Percentiles rank a stretch among this genome's conserved stretches.
phyloP scores from a whole-genome alignment of 192 early-diverging fungal species.

The Ambispora gerdemannii region DNA sequence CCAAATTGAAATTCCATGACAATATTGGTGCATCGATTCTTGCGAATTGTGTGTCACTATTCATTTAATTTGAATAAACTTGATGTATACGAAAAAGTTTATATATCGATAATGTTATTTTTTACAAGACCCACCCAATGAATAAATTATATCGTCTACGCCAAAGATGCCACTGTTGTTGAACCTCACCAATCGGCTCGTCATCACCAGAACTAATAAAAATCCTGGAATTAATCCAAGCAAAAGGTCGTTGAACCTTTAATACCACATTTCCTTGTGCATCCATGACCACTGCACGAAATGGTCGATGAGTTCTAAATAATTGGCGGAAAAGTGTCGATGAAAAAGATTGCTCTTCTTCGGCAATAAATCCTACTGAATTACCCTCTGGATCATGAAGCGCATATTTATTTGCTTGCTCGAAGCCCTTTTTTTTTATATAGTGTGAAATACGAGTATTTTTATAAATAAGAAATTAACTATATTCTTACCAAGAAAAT shows the following conservation, averaged over 20 bases:
- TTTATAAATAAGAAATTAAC: background rate
- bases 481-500: constrained; percentile 47
- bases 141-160: constrained; percentile 84
- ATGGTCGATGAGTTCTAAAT: constrained; percentile 66
- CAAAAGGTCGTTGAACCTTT: constrained; percentile 67
- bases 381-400: constrained; percentile 64
- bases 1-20: constrained; percentile 77
- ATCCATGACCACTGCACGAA: constrained; percentile 75
- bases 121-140: constrained; percentile 50
- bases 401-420: constrained; percentile 86
- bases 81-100: background rate
- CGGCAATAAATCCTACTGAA: constrained; percentile 78
- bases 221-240: constrained; percentile 75
- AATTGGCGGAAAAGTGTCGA: constrained; percentile 67
- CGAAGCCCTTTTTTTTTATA: constrained; percentile 53
- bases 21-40: constrained; percentile 67
- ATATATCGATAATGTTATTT: background rate
- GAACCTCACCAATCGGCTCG: constrained; percentile 73
- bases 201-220: constrained; percentile 61
- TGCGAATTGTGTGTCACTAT: constrained; percentile 57
- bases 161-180: constrained; percentile 82
- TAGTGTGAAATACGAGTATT: background rate
- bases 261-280: constrained; percentile 66
- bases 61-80: background rate
- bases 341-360: constrained; percentile 63